Evolutionary conservation across 2,329 filamentous ascomycete species (phyloP).

Genomic region (Canariomyces notabilis): DNA sequence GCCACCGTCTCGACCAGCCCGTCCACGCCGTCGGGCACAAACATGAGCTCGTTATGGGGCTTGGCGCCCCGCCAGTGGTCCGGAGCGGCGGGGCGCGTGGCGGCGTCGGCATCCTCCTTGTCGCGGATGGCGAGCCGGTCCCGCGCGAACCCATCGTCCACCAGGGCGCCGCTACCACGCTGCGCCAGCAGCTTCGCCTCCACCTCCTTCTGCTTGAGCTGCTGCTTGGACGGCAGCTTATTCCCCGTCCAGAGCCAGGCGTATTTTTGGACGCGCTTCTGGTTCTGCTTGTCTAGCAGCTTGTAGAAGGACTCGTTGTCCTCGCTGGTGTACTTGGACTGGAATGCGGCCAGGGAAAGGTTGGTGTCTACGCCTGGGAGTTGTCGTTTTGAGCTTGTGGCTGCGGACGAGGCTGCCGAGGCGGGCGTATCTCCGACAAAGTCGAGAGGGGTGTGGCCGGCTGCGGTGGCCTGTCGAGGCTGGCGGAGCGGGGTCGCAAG

Average conservation of each 20-base stretch:
- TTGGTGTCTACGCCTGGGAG: constrained; percentile 60
- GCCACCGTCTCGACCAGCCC: constrained; percentile 57
- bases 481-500: constrained; percentile 19
- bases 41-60: constrained; percentile 85
- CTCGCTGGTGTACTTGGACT: constrained; percentile 91
- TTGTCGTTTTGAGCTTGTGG: constrained; percentile 33
- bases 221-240: constrained; percentile 75
- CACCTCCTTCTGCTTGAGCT: constrained; percentile 62
- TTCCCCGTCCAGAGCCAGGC: constrained; percentile 87
- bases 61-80: constrained; percentile 65
- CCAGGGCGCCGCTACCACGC: constrained; percentile 28
- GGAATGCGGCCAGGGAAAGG: constrained; percentile 79
- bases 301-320: constrained; percentile 97
- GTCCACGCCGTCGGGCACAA: constrained; percentile 62
- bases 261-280: constrained; percentile 76
- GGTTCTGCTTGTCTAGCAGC: constrained; percentile 84
- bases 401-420: constrained; percentile 33
- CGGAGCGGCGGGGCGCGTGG: constrained; percentile 68
- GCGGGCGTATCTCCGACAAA: constrained; percentile 71
- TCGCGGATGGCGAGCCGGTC: constrained; percentile 61
- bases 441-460: constrained; percentile 55
- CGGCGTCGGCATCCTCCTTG: constrained; percentile 52
- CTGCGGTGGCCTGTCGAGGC: constrained; percentile 31
- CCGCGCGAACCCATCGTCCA: constrained; percentile 53
- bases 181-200: constrained; percentile 39